These are phyloP conservation scores for Phaffomyces thermotolerans DNA, from an alignment of 805 yeast species.

Conservation along the genomic window DNA sequence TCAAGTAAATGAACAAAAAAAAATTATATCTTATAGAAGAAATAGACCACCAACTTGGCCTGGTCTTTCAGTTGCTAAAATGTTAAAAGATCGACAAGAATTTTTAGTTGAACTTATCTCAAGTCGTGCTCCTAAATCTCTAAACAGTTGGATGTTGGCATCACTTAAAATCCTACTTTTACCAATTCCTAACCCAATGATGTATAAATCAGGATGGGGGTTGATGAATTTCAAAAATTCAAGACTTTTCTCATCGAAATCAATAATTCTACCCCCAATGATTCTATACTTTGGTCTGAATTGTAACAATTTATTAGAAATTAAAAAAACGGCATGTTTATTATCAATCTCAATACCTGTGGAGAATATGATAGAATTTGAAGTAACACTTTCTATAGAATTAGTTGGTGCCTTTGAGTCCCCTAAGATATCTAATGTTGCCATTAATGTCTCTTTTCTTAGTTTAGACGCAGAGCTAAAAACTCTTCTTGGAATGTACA, in stretches of 20 bases:
- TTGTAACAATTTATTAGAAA: constrained; percentile 56
- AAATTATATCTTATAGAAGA: constrained; percentile 43
- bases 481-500: neutral
- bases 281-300: constrained; percentile 35
- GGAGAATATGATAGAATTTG: constrained; percentile 53
- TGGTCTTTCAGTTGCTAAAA: constrained; percentile 76
- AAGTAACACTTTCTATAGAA: constrained; percentile 42
- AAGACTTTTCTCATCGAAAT: constrained; percentile 38
- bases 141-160: constrained; percentile 41
- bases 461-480: neutral
- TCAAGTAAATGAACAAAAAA: neutral
- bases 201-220: constrained; percentile 73
- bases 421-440: constrained; percentile 40
- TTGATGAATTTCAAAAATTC: constrained; percentile 46
- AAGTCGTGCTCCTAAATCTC: constrained; percentile 56
- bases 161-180: constrained; percentile 57
- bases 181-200: constrained; percentile 58
- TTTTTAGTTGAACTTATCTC: constrained; percentile 61
- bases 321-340: constrained; percentile 39
- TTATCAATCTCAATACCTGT: constrained; percentile 40
- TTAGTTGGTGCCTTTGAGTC: constrained; percentile 39
- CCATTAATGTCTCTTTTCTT: constrained; percentile 19
- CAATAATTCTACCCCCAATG: constrained; percentile 45
- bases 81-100: constrained; percentile 65
- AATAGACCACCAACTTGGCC: constrained; percentile 65